These are phyloP conservation scores for Penicillium palitans DNA, from an alignment of 2,329 filamentous ascomycete genomes.

Conservation along the genomic window DNA sequence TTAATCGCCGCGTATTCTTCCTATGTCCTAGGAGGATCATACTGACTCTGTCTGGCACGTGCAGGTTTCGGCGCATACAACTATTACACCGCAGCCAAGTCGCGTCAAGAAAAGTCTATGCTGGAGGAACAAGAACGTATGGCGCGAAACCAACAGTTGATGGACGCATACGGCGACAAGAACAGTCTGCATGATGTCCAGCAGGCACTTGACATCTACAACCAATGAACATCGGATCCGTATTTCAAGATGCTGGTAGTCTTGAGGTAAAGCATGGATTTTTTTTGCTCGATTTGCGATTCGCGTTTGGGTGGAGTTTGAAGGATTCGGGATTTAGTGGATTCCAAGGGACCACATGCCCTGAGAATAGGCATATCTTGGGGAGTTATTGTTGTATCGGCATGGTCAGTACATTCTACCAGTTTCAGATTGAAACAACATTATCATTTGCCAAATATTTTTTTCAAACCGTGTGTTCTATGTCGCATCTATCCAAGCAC, in stretches of 20 bases:
- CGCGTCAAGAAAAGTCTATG: conserved; percentile 12
- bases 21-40: not conserved
- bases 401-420: not conserved
- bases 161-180: conserved; percentile 51
- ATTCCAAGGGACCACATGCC: not conserved
- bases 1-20: not conserved
- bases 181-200: conserved; percentile 47
- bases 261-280: not conserved
- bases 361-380: not conserved
- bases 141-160: conserved; percentile 41
- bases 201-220: conserved; percentile 47
- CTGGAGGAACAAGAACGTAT: conserved; percentile 36
- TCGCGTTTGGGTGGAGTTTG: not conserved
- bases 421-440: not conserved
- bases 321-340: not conserved
- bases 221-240: conserved; percentile 31
- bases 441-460: not conserved
- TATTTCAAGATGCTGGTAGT: conserved; percentile 6
- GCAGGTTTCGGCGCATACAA: conserved; percentile 30
- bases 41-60: conserved; percentile 4
- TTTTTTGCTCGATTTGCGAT: conserved; percentile 1
- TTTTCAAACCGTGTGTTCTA: not conserved
- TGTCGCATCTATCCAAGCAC: not conserved
- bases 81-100: conserved; percentile 21
- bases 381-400: not conserved